Percentiles rank a stretch among this genome's conserved stretches.
phyloP scores from a whole-genome alignment of 2,329 filamentous ascomycete genomes.

The Fusarium sp. region DNA sequence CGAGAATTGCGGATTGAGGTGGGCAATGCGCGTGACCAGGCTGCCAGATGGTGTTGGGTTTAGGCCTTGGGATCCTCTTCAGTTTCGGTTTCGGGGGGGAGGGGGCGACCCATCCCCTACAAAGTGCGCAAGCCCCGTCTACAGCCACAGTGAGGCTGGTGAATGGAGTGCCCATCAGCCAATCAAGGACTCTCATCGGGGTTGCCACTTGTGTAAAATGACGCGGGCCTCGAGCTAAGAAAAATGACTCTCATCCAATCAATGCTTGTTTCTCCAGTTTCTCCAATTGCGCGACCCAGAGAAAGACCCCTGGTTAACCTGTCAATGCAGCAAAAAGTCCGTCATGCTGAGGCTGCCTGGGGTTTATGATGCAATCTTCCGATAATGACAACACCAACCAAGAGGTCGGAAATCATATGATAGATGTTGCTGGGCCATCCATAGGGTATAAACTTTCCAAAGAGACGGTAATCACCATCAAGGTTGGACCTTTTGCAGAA shows the following conservation, averaged over 20 bases:
- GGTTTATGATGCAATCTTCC: slow-evolving; percentile 18
- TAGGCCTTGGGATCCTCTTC: slow-evolving; percentile 39
- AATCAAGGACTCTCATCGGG: slow-evolving; percentile 13
- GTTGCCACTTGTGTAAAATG: slow-evolving; percentile 39
- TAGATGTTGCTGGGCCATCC: neutral
- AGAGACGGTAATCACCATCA: neutral
- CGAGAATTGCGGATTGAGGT: slow-evolving; percentile 48
- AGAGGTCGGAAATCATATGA: neutral
- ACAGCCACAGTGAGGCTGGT: slow-evolving; percentile 45
- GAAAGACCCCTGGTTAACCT: slow-evolving; percentile 20
- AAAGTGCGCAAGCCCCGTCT: slow-evolving; percentile 20
- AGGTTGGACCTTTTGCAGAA: neutral
- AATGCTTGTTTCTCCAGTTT: slow-evolving; percentile 22
- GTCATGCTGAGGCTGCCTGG: neutral
- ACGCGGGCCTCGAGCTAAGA: slow-evolving; percentile 33
- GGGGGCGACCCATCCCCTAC: slow-evolving; percentile 35
- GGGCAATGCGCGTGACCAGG: slow-evolving; percentile 54
- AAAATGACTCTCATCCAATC: slow-evolving; percentile 31
- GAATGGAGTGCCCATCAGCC: slow-evolving; percentile 12
- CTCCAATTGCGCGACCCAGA: slow-evolving; percentile 26
- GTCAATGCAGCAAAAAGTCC: slow-evolving; percentile 6
- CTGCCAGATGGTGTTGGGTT: slow-evolving; percentile 49
- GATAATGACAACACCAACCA: neutral
- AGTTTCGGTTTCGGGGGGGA: slow-evolving; percentile 23
- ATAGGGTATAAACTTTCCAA: neutral